Conservation (phyloP, 257 asterid genomes). For the Solanum appendiculatum region DNA sequence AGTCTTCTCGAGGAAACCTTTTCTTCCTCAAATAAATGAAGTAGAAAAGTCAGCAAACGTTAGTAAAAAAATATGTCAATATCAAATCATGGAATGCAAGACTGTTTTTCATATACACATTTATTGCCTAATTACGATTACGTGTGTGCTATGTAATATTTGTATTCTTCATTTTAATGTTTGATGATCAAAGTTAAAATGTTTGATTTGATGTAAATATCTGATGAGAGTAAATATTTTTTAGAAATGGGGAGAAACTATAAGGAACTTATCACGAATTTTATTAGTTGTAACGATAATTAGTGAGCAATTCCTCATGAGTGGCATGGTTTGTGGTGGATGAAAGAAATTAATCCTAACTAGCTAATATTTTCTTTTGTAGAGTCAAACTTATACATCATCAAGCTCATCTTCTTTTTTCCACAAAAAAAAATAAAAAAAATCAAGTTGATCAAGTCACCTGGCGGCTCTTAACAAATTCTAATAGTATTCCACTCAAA, state of each 20-base stretch:
- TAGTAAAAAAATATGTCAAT: neutral
- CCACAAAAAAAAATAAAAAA: neutral
- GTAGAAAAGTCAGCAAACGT: neutral
- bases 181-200: neutral
- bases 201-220: neutral
- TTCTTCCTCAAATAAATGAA: neutral
- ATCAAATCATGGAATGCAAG: neutral
- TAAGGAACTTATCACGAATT: neutral
- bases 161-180: neutral
- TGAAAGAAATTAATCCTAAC: neutral
- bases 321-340: neutral
- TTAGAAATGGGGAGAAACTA: neutral
- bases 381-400: neutral
- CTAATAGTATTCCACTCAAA: neutral
- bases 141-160: neutral
- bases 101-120: neutral
- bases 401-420: neutral
- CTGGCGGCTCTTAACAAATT: neutral
- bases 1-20: neutral
- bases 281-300: neutral
- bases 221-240: neutral
- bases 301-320: neutral
- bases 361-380: neutral
- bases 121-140: neutral
- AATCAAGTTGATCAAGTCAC: neutral